Conservation (phyloP, 805 yeast species). For the Diddensiella caesifluorescens region DNA sequence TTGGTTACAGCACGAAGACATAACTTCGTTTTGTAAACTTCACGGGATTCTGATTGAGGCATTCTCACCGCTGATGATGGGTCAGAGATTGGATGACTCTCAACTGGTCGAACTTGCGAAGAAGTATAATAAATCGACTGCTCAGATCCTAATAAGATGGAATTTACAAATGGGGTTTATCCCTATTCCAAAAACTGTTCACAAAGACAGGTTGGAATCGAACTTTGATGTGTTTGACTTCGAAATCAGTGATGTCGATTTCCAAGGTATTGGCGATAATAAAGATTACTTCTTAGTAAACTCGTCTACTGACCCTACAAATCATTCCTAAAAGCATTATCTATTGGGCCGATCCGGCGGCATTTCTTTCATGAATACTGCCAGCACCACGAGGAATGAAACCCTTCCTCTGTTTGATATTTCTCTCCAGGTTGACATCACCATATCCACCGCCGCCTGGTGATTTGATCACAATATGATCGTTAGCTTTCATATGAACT, state of each 20-base stretch:
- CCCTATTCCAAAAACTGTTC: conserved; percentile 62
- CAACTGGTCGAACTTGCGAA: conserved; percentile 45
- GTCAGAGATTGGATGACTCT: conserved; percentile 47
- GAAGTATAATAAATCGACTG: conserved; percentile 45
- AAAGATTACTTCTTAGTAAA: conserved; percentile 14
- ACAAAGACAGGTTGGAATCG: conserved; percentile 42
- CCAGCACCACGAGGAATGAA: conserved; percentile 21
- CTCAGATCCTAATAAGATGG: conserved; percentile 71
- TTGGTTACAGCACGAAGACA: conserved; percentile 66
- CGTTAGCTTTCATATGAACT: conserved; percentile 53
- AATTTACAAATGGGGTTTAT: conserved; percentile 64
- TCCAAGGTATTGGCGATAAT: conserved; percentile 34
- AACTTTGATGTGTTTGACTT: conserved; percentile 52
- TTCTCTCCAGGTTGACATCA: neutral
- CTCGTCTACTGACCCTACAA: conserved; percentile 15
- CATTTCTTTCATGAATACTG: conserved; percentile 13
- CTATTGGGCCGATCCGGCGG: conserved; percentile 4
- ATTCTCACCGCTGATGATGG: conserved; percentile 68
- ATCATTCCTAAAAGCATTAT: conserved; percentile 3
- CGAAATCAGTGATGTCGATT: conserved; percentile 40
- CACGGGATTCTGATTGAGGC: conserved; percentile 57
- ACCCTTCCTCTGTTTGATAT: no score
- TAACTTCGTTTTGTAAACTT: conserved; percentile 49
- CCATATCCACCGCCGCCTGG: conserved; percentile 92
- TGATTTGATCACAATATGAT: conserved; percentile 59